Percentiles rank a stretch among this genome's conserved stretches.
Evolutionary conservation across 305 asterid species (phyloP).

Genomic region (Caryopteris hybrid): DNA sequence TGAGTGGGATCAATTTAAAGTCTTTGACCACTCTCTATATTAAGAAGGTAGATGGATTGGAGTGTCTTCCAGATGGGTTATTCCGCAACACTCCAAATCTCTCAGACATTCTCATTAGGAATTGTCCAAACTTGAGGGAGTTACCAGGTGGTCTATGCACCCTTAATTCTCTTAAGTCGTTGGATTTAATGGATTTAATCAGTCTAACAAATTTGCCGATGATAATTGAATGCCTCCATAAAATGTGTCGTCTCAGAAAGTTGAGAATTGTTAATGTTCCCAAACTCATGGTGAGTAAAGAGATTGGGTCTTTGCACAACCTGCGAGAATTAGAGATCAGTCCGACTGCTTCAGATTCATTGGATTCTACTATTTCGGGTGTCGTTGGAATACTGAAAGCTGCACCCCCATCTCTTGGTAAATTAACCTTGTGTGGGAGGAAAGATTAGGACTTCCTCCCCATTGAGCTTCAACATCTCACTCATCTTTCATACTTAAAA

Average conservation of each 20-base stretch:
- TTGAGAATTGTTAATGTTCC: not conserved
- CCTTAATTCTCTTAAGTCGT: not conserved
- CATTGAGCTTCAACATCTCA: no score
- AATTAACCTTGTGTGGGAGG: no score
- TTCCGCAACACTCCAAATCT: not conserved
- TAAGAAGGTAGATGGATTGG: not conserved
- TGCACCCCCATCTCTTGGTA: not conserved
- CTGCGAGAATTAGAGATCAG: not conserved
- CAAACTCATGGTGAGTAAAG: not conserved
- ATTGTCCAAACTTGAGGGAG: not conserved
- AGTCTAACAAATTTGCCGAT: not conserved
- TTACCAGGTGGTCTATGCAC: not conserved
- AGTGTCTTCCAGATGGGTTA: not conserved
- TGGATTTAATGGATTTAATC: not conserved
- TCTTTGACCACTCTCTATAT: not conserved
- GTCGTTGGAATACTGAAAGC: rapidly evolving
- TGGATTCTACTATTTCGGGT: not conserved
- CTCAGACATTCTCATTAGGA: not conserved
- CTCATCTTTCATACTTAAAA: no score
- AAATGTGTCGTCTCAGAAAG: not conserved
- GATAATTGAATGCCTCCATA: not conserved
- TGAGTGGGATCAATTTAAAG: not conserved
- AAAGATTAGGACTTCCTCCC: no score
- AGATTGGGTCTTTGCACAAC: not conserved
- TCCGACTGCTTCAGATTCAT: not conserved